These are phyloP conservation scores for Kondoa subrosea DNA, from an alignment of 768 basidiomycete genomes.

Conservation along the genomic window DNA sequence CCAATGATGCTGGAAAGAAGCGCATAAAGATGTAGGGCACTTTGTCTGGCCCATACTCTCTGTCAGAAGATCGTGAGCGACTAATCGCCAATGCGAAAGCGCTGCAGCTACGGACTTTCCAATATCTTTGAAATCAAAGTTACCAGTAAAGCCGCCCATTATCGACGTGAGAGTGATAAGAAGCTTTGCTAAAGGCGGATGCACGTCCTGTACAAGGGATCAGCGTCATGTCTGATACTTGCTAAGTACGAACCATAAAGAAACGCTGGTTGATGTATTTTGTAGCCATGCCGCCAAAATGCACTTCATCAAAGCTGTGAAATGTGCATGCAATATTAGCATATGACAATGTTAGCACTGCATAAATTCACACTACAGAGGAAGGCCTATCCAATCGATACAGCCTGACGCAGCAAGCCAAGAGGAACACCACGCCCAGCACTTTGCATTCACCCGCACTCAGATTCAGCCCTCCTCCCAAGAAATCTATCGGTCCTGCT, in stretches of 20 bases:
- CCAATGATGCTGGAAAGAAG: constrained; percentile 75
- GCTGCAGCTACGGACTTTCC: constrained; percentile 59
- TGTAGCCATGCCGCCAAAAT: constrained; percentile 42
- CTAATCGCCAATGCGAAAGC: neutral
- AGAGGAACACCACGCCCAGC: neutral
- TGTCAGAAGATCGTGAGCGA: constrained; percentile 29
- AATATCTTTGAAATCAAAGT: constrained; percentile 95
- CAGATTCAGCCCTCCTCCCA: neutral
- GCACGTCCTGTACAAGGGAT: constrained; percentile 49
- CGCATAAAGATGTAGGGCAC: constrained; percentile 97
- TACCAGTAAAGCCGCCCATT: constrained; percentile 61
- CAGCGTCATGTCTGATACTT: neutral
- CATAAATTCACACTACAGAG: constrained; percentile 10
- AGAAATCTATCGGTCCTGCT: neutral
- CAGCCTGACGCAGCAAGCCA: constrained; percentile 5
- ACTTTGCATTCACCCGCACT: constrained; percentile 1
- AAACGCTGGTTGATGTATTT: constrained; percentile 81
- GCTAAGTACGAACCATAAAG: constrained; percentile 30
- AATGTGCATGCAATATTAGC: neutral
- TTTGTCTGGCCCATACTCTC: constrained; percentile 50
- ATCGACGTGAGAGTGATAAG: constrained; percentile 82
- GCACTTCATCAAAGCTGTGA: constrained; percentile 21
- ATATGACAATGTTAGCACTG: neutral
- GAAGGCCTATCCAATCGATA: constrained; percentile 3
- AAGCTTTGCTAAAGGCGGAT: constrained; percentile 89